A percentile compares a stretch with the other conserved stretches of the same genome.
Conservation (phyloP, 257 asterid genomes). For the Rauvolfia tetraphylla region DNA sequence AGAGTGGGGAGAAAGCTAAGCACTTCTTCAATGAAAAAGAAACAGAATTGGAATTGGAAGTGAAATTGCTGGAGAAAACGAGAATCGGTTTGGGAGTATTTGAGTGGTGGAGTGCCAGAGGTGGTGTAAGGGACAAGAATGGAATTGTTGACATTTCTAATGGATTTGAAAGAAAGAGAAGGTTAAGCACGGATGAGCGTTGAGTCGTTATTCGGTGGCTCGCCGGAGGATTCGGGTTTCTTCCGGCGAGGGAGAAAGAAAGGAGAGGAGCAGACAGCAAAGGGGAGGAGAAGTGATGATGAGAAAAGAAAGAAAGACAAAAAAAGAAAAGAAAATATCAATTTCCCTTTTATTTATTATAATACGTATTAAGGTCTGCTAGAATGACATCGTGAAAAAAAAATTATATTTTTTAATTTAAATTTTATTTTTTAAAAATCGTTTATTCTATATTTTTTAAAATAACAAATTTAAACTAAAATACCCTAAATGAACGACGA, state of each 20-base stretch:
- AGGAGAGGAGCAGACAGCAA: conserved; percentile 24
- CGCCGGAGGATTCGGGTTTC: conserved; percentile 19
- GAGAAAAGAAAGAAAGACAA: not conserved
- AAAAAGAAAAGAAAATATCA: not conserved
- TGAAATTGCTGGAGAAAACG: conserved; percentile 7
- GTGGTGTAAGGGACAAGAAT: conserved; percentile 5
- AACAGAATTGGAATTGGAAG: conserved; percentile 17
- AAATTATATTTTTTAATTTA: too few relatives aligned
- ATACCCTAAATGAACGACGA: not conserved
- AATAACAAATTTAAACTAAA: too few relatives aligned
- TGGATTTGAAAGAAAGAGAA: not conserved
- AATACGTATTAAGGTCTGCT: too few relatives aligned
- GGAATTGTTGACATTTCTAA: conserved; percentile 26
- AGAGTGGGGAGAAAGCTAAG: not conserved
- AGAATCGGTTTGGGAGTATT: conserved; percentile 12
- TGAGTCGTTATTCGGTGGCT: not conserved
- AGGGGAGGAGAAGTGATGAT: conserved; percentile 1
- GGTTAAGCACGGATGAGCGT: not conserved
- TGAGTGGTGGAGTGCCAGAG: not conserved
- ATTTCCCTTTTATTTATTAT: too few relatives aligned
- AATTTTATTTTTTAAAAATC: too few relatives aligned
- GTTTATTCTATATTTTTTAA: too few relatives aligned
- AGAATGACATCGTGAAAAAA: too few relatives aligned
- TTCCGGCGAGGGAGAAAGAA: conserved; percentile 15
- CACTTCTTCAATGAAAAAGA: conserved; percentile 14